Percentiles rank a stretch among this genome's conserved stretches.
phyloP scores from a whole-genome alignment of 192 early-diverging fungal species.

The Geranomyces michiganensis region DNA sequence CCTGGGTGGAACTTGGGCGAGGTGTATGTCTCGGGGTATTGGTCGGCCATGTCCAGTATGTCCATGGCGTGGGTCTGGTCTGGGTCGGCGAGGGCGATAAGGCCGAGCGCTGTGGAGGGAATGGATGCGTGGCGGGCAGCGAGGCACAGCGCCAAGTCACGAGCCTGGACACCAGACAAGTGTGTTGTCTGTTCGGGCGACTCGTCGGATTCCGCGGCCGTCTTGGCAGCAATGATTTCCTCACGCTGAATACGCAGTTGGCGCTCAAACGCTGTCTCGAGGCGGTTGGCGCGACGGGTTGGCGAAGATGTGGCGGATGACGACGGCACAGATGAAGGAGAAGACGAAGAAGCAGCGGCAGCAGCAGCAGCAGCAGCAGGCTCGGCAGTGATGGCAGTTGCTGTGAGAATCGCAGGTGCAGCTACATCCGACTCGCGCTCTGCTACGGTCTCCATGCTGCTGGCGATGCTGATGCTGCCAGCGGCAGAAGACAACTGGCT shows the following conservation, averaged over 20 bases:
- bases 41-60: conserved; percentile 47
- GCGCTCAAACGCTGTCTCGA: conserved; percentile 40
- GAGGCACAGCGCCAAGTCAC: conserved; percentile 41
- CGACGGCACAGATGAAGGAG: conserved; percentile 10
- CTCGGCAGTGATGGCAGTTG: too few relatives aligned
- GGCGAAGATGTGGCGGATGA: conserved; percentile 8
- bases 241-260: conserved; percentile 33
- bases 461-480: conserved; percentile 2
- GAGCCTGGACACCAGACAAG: conserved; percentile 39
- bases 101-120: conserved; percentile 37
- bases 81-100: conserved; percentile 53
- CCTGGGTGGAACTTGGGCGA: conserved; percentile 54
- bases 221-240: conserved; percentile 22
- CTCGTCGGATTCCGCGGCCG: conserved; percentile 10
- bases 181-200: conserved; percentile 22
- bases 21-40: conserved; percentile 44
- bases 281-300: conserved; percentile 24
- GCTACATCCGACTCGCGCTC: conserved; percentile 10
- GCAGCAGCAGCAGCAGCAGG: too few relatives aligned
- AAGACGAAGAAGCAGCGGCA: too few relatives aligned
- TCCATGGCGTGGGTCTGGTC: conserved; percentile 34
- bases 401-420: neutral
- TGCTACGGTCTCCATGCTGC: conserved; percentile 11
- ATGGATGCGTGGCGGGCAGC: conserved; percentile 30
- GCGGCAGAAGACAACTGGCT: neutral